Evolutionary conservation across 208 protist genomes (phyloP), one percentile per base, ranked within the genome.

Genomic region (Trypanosoma caninum): DNA sequence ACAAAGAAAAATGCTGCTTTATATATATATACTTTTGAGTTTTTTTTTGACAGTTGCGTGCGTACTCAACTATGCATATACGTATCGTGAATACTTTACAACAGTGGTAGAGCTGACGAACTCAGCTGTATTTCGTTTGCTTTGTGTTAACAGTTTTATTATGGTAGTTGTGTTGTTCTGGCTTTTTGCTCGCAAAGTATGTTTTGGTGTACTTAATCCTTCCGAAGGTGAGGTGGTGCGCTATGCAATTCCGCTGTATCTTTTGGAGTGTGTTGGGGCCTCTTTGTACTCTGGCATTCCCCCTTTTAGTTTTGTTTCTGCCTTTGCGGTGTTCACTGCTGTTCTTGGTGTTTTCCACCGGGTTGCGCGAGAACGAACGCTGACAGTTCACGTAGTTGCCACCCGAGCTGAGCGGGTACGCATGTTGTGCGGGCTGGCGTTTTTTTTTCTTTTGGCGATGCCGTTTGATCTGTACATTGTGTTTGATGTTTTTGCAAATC

Each of bases 141-240:
- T 87, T 13, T 47, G 70, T 10, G 67, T 78, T 10, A 91, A 88
- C 56, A 34, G 42, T 2, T 67, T 76, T 10, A 44, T 90, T 18
- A 73, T 75, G 3, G 25, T 53, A 7, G 38, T 59, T 2, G 11
- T 80, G 35, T 11, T 78, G 38, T 18, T 84, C 14, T 90, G 78
- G 76, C 40, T 74, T 33, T 11, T 79, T 18, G 31, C 76, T 14
- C 64, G 74, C 16, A 31, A 16, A 1, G 34, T 75, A 42, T 94
- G 91, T 65, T 94, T 94, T 70, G 88, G 88, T 31, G 52, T 40
- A 45, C 64, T 91, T 44, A 82, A 65, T 48, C 45, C 58, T 3
- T 51, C 68, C 2, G 84, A 94, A 65, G 41, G 46, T 30, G 64
- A 66, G 16, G 59, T 72, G 14, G 38, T 89, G 44, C 28, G 59